Percentiles rank a stretch among this genome's conserved stretches.
These are phyloP conservation scores for Podospora appendiculata DNA, from an alignment of 495 filamentous ascomycete species.

Conservation along the genomic window DNA sequence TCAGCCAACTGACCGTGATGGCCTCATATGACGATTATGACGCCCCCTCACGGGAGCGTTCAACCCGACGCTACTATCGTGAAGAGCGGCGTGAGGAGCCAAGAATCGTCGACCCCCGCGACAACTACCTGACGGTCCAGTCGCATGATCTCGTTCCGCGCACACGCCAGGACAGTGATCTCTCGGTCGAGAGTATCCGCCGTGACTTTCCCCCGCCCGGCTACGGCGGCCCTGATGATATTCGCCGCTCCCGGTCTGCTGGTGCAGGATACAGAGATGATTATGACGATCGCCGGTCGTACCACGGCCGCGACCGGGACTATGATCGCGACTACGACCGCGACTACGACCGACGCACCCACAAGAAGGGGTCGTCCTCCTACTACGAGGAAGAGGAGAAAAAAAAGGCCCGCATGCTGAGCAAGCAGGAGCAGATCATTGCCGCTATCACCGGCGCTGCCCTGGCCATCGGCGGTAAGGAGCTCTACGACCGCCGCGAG, in stretches of 20 bases:
- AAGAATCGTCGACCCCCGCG: constrained; percentile 41
- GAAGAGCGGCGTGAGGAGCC: constrained; percentile 41
- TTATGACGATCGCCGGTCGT: constrained; percentile 32
- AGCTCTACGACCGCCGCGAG: constrained; percentile 47
- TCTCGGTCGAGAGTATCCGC: constrained; percentile 58
- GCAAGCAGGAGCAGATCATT: constrained; percentile 52
- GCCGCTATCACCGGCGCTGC: constrained; percentile 45
- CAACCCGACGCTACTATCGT: constrained; percentile 35
- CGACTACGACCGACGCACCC: constrained; percentile 36
- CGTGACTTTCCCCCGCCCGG: constrained; percentile 60
- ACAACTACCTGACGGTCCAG: constrained; percentile 37
- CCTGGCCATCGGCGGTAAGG: constrained; percentile 47
- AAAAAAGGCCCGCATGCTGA: constrained; percentile 39
- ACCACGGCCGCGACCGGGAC: constrained; percentile 28
- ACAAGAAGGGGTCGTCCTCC: constrained; percentile 23
- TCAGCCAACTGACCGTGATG: constrained; percentile 19
- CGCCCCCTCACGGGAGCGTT: constrained; percentile 30
- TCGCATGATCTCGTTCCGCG: constrained; percentile 47
- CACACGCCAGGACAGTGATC: constrained; percentile 48
- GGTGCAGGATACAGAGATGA: constrained; percentile 38
- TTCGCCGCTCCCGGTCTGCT: constrained; percentile 45
- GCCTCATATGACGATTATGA: constrained; percentile 43
- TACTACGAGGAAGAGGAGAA: constrained; percentile 40
- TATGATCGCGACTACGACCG: constrained; percentile 33
- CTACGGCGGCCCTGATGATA: constrained; percentile 35